Evolutionary conservation across 31 red algal species (phyloP).

Genomic region (Asparagopsis taxiformis): DNA sequence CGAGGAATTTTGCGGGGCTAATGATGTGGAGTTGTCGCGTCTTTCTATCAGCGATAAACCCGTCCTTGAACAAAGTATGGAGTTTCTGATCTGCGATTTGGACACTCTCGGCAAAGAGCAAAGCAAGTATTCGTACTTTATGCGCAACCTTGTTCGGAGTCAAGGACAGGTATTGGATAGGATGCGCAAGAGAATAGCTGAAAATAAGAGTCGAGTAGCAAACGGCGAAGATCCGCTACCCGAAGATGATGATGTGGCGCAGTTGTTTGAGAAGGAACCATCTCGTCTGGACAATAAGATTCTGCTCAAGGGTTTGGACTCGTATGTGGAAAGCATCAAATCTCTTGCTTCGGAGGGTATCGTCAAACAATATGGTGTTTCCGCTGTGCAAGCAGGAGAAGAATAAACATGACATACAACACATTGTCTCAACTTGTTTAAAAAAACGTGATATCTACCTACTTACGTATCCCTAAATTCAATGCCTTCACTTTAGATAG

Average conservation of each 20-base stretch:
- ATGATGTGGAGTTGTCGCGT: slow-evolving; percentile 73
- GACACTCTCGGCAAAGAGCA: slow-evolving; percentile 92
- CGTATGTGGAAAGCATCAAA: slow-evolving; percentile 76
- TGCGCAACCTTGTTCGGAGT: slow-evolving; percentile 79
- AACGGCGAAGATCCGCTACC: slow-evolving; percentile 81
- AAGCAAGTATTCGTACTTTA: slow-evolving; percentile 89
- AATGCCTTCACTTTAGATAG: too few species aligned
- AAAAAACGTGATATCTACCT: not conserved
- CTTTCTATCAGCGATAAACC: slow-evolving; percentile 75
- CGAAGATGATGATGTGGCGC: slow-evolving; percentile 73
- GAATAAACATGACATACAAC: slow-evolving; percentile 34
- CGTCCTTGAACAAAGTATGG: slow-evolving; percentile 85
- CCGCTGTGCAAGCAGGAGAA: slow-evolving; percentile 74
- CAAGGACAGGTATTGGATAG: slow-evolving; percentile 69
- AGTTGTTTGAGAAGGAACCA: slow-evolving; percentile 80
- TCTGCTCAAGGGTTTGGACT: slow-evolving; percentile 71
- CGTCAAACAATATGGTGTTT: slow-evolving; percentile 81
- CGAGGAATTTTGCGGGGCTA: slow-evolving; percentile 63
- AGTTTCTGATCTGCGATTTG: slow-evolving; percentile 83
- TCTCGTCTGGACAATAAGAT: slow-evolving; percentile 84
- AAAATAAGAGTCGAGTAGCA: slow-evolving; percentile 62
- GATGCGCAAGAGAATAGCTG: slow-evolving; percentile 82
- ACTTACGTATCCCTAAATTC: too few species aligned
- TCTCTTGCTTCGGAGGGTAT: slow-evolving; percentile 76
- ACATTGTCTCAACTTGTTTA: not conserved